Percentiles rank a stretch among this genome's conserved stretches.
Evolutionary conservation across 2,329 filamentous ascomycete species (phyloP).

Genomic region (Curvularia sp.): DNA sequence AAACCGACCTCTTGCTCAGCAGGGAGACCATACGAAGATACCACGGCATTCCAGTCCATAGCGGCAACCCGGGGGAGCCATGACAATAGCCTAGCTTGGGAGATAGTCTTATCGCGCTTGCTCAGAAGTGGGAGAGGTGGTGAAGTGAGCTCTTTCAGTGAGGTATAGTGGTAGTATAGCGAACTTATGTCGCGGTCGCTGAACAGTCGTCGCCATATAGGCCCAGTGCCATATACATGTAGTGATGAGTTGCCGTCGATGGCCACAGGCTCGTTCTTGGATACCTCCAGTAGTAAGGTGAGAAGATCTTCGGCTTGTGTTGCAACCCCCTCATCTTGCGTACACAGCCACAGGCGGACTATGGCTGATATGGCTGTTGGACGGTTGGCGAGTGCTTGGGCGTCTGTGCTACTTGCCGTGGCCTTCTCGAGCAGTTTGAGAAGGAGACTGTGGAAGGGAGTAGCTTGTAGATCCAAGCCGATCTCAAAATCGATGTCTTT

Average conservation of each 20-base stretch:
- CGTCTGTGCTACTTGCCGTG: conserved; percentile 59
- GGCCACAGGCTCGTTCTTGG: conserved; percentile 52
- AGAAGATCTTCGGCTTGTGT: conserved; percentile 62
- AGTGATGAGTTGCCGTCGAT: conserved; percentile 39
- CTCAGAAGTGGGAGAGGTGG: conserved; percentile 49
- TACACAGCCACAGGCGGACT: conserved; percentile 66
- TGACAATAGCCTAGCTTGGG: conserved; percentile 67
- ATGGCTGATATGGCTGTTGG: conserved; percentile 63
- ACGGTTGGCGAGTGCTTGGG: conserved; percentile 65
- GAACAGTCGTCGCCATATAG: conserved; percentile 69
- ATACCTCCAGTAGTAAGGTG: conserved; percentile 60
- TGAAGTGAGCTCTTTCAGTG: conserved; percentile 50
- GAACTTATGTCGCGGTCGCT: conserved; percentile 66
- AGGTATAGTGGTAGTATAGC: conserved; percentile 64
- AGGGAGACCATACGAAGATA: conserved; percentile 59
- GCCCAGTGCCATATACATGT: conserved; percentile 42
- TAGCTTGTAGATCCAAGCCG: conserved; percentile 59
- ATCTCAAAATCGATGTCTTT: conserved; percentile 62
- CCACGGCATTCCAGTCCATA: conserved; percentile 63
- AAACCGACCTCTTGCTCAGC: conserved; percentile 57
- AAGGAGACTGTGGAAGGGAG: conserved; percentile 63
- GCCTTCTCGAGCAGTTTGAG: conserved; percentile 66
- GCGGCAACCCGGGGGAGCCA: conserved; percentile 62
- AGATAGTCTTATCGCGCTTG: conserved; percentile 63
- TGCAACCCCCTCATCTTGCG: conserved; percentile 62